Conservation (phyloP, 1,284 basidiomycete species). For the Moesziomyces sp. region DNA sequence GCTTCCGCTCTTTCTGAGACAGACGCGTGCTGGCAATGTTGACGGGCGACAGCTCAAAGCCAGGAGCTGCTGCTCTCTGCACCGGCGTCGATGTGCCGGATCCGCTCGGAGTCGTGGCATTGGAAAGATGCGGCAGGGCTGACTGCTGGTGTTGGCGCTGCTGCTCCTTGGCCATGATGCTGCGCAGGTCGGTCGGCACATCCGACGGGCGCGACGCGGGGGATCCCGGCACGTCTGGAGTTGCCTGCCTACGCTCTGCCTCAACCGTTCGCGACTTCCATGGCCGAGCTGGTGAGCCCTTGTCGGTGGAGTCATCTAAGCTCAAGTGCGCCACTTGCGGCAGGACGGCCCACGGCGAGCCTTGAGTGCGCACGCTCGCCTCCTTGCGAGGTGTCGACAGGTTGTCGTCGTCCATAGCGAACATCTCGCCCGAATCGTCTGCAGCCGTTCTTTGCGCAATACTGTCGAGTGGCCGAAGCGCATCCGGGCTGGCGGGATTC, state of each 20-base stretch:
- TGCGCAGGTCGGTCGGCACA: conserved; percentile 75
- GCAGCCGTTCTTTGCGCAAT: conserved; percentile 11
- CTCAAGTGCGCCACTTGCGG: conserved; percentile 44
- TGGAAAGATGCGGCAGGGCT: conserved; percentile 6
- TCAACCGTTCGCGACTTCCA: conserved; percentile 71
- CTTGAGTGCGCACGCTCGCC: conserved; percentile 8
- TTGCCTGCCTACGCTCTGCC: conserved; percentile 66
- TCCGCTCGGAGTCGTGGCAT: conserved; percentile 30
- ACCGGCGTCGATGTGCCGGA: conserved; percentile 43
- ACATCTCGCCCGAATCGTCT: conserved; percentile 70
- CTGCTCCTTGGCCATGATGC: conserved; percentile 78
- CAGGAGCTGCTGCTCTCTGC: conserved; percentile 12
- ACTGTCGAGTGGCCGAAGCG: conserved; percentile 31
- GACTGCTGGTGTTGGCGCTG: conserved; percentile 39
- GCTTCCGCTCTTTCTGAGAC: conserved; percentile 65
- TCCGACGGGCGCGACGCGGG: conserved; percentile 25
- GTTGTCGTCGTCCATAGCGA: conserved; percentile 76
- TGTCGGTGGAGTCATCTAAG: conserved; percentile 31
- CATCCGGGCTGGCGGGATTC: conserved; percentile 39
- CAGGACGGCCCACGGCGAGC: conserved; percentile 39
- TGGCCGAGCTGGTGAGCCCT: conserved; percentile 50
- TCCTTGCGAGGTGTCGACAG: conserved; percentile 28
- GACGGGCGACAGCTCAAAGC: conserved; percentile 35
- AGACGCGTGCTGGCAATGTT: conserved; percentile 48
- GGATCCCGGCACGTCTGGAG: conserved; percentile 11